Conservation (phyloP, 2,329 filamentous ascomycete genomes). For the Byssothecium circinans region DNA sequence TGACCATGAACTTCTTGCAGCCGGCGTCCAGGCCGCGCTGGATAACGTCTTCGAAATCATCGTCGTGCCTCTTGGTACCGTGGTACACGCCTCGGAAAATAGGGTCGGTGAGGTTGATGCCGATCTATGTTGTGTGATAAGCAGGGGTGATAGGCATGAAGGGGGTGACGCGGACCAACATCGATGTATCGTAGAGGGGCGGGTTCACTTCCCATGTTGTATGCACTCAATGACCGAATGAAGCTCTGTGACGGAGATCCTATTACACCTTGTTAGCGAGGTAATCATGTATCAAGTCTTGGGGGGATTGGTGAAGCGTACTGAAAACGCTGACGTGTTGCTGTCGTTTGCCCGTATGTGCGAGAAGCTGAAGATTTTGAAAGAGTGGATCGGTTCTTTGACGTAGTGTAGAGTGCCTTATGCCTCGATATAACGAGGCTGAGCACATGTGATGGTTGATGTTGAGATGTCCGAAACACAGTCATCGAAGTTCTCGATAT, state of each 20-base stretch:
- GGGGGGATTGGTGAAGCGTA: neutral
- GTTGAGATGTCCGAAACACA: neutral
- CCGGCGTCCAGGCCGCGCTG: constrained; percentile 75
- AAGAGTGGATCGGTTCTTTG: neutral
- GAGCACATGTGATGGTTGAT: constrained; percentile 12
- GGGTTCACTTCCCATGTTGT: constrained; percentile 13
- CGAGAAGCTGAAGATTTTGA: neutral
- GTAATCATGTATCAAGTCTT: too few relatives aligned
- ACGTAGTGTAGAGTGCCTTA: neutral
- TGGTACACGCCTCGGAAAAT: constrained; percentile 86
- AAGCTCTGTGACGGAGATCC: too few relatives aligned
- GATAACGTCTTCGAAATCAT: constrained; percentile 77
- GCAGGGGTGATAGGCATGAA: constrained; percentile 4
- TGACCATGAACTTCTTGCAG: constrained; percentile 88
- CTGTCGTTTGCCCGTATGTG: neutral
- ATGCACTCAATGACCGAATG: neutral
- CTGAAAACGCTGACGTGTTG: neutral
- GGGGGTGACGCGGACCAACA: constrained; percentile 41
- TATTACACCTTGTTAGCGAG: too few relatives aligned
- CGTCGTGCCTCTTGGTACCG: constrained; percentile 72
- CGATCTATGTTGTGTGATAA: constrained; percentile 59
- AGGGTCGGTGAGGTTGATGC: constrained; percentile 93
- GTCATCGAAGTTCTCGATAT: neutral
- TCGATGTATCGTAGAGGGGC: constrained; percentile 44
- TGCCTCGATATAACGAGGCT: neutral